Percentiles rank a stretch among this genome's conserved stretches.
Conservation (phyloP, 2,329 filamentous ascomycete species). For the Bretziella fagacearum region DNA sequence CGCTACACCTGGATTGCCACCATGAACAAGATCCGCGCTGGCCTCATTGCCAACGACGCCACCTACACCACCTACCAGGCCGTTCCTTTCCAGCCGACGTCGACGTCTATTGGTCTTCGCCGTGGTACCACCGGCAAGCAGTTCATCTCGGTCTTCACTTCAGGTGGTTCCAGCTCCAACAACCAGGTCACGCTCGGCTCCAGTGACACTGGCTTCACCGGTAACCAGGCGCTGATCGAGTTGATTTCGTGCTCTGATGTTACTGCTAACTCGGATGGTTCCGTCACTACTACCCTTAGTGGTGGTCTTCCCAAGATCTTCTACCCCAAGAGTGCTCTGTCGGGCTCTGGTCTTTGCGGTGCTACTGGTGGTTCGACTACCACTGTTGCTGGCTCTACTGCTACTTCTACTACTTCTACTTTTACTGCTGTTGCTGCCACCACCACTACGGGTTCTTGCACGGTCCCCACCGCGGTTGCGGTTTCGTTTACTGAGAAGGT, state of each 20-base stretch:
- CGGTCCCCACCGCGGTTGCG: conserved; percentile 21
- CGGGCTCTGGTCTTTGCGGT: conserved; percentile 10
- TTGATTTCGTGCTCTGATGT: conserved; percentile 11
- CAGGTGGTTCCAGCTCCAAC: conserved; percentile 12
- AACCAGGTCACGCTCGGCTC: conserved; percentile 13
- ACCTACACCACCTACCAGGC: conserved; percentile 14
- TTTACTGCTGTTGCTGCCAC: neutral
- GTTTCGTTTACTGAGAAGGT: conserved; percentile 28
- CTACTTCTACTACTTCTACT: neutral
- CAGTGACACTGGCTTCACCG: conserved; percentile 13
- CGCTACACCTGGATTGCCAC: conserved; percentile 13
- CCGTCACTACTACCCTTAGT: conserved; percentile 12
- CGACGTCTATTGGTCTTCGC: conserved; percentile 14
- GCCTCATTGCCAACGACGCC: conserved; percentile 12
- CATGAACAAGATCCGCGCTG: conserved; percentile 12
- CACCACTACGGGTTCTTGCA: conserved; percentile 18
- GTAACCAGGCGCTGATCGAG: conserved; percentile 14
- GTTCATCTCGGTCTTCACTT: conserved; percentile 15
- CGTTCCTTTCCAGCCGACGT: conserved; percentile 14
- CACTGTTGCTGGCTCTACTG: neutral
- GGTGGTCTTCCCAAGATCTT: conserved; percentile 14
- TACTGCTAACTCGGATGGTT: conserved; percentile 12
- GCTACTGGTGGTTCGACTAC: conserved; percentile 3
- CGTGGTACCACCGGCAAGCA: conserved; percentile 13
- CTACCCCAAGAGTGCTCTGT: conserved; percentile 12